Evolutionary conservation across 2,329 filamentous ascomycete species (phyloP), one percentile per base, ranked within the genome.

Genomic region (Diaporthe helianthi): DNA sequence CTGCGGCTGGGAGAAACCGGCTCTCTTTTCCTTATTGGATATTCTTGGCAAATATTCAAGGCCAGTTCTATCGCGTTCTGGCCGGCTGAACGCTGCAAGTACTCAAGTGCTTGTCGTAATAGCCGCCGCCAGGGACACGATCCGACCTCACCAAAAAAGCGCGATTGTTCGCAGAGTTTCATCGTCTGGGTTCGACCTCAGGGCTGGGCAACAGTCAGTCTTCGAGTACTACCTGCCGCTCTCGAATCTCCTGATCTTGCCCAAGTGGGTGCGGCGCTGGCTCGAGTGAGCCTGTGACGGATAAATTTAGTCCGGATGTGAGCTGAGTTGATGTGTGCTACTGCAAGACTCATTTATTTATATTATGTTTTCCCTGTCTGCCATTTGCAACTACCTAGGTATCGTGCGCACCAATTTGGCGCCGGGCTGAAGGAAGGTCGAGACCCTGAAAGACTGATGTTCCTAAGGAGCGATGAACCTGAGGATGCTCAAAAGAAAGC

Each of bases 21-120:
- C 58, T 49, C 7, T 29, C 44, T 26, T 13, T 63, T 19, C 58
- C 44, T 63, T 24, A 63, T 63, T 63, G 19, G 19, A 36, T 22
- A 19, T 47, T 4, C 58, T 63, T 49, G 58, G 58, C 58, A 63
- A 63, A 36, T 63, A 36, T 22, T 47, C 41, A 49, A 49, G n/a
- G n/a, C 29, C 44, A 49, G 58, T 63, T 44, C 58, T 49, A 63
- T 63, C 13, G 44, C 33, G 58, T 63, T 63, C 58, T 66, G 63
- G 49, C 63, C 63, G 33, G 51, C 58, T 19, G n/a, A 63, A 36
- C 10, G 58, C 58, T 63, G 58, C 63, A 66, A 54, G 49, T 47
- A 36, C 63, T 31, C 63, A 66, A 54, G 49, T 47, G 49, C 63
- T 31, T 54, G 41, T 47, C 63, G 31, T 38, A 66, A 44, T 54